Conservation (phyloP, 2,329 filamentous ascomycete genomes). For the Verruconis gallopava region DNA sequence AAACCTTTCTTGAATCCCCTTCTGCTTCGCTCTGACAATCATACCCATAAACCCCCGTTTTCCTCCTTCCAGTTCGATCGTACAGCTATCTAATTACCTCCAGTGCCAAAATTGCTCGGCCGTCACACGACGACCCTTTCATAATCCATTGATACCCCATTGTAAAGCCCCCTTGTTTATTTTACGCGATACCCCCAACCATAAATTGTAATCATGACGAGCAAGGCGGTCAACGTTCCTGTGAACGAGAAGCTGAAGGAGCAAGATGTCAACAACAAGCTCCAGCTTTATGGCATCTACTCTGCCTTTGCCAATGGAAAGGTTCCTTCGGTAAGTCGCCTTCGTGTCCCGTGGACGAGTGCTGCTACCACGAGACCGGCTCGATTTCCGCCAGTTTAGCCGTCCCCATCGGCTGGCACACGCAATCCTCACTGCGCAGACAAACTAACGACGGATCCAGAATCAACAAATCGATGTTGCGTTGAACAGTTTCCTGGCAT, state of each 20-base stretch:
- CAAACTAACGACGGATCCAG: slow-evolving; percentile 29
- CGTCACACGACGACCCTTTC: no score
- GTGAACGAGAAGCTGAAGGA: slow-evolving; percentile 66
- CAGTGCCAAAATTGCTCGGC: no score
- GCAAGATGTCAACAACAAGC: slow-evolving; percentile 77
- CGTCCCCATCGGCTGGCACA: not conserved
- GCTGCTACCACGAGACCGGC: not conserved
- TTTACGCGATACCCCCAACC: no score
- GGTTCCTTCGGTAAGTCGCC: slow-evolving; percentile 63
- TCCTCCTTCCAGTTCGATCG: no score
- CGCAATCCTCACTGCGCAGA: no score
- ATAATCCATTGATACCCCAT: no score
- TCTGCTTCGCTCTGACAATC: no score
- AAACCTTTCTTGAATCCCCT: no score
- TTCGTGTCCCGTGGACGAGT: not conserved
- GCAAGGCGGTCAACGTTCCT: slow-evolving; percentile 52
- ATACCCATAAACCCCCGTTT: no score
- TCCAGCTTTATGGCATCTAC: slow-evolving; percentile 87
- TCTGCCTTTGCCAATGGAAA: slow-evolving; percentile 79
- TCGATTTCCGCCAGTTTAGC: not conserved
- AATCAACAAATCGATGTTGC: slow-evolving; percentile 95
- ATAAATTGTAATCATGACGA: slow-evolving; percentile 6
- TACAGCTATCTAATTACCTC: no score
- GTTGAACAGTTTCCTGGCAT: slow-evolving; percentile 73
- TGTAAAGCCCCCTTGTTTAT: no score